Evolutionary conservation across 805 yeast species (phyloP), one percentile per base, ranked within the genome.

Genomic region (Lachancea lanzarotensis): DNA sequence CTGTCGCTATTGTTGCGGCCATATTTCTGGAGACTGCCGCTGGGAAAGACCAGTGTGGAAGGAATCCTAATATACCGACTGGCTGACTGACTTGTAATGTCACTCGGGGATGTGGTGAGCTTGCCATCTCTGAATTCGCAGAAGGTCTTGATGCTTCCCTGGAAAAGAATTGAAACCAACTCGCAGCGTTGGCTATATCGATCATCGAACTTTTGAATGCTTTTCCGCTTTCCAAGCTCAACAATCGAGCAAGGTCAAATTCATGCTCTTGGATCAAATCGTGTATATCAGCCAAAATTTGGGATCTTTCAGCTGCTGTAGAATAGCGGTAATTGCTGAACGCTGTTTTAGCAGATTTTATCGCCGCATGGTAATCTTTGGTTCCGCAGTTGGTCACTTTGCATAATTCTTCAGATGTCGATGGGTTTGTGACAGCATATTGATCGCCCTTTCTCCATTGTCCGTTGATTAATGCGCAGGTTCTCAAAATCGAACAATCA

Each of bases 31-130:
- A 74, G 49, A 82, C 80, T 90, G 82, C 83, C 3, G 90, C 86
- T 18, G 79, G 66, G 64, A 84, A 85, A 63, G 85, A 84, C 93
- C 93, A 84, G 3, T 93, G 31, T 93, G 2, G 91, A 82, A 55
- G 84, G 62, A 43, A 84, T 76, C 9, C 89, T 90, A 53, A 84
- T 12, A 82, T 89, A 7, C 95, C 95, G 40, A 84, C 69, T n/a
- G 95, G 91, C 60, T 83, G 88, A 16, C 15, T 33, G 20, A 16
- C 18, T 7, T 33, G 13, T 12, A 33, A 10, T 16, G 20, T 33
- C 18, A 16, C 13, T 33, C 35, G 35, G 3, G 18, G 35, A 33
- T 29, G 15, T 4, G 31, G 35, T 13, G 20, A 33, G 6, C 4
- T 9, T 33, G 5, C 20, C 35, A 33, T 10, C 12, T 12, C 35